These are phyloP conservation scores for Pseudozyma pruni DNA, from an alignment of 1,284 basidiomycete species.

Conservation along the genomic window DNA sequence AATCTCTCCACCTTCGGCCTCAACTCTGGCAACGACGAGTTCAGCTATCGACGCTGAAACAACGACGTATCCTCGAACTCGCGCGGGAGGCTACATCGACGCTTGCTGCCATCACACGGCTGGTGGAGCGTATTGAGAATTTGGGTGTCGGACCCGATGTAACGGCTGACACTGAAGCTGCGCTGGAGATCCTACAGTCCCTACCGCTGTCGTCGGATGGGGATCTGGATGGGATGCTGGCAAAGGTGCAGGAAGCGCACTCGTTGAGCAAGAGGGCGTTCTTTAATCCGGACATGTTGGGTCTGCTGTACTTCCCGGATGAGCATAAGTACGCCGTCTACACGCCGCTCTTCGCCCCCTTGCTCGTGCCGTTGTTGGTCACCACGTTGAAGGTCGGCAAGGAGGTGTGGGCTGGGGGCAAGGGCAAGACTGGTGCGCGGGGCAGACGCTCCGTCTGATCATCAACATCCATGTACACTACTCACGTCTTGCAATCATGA, in stretches of 20 bases:
- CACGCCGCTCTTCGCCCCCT: slow-evolving; percentile 66
- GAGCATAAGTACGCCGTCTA: slow-evolving; percentile 68
- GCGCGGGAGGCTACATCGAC: slow-evolving; percentile 46
- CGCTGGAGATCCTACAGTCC: slow-evolving; percentile 24
- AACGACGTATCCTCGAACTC: slow-evolving; percentile 51
- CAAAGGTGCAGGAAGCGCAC: slow-evolving; percentile 76
- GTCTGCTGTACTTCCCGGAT: slow-evolving; percentile 85
- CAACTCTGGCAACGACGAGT: slow-evolving; percentile 1
- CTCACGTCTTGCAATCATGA: no score
- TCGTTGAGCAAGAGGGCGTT: slow-evolving; percentile 86
- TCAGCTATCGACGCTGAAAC: slow-evolving; percentile 27
- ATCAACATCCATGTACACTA: neutral
- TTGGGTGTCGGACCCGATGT: slow-evolving; percentile 58
- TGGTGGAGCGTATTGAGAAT: slow-evolving; percentile 58
- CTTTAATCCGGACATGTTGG: slow-evolving; percentile 96
- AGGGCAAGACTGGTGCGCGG: no score
- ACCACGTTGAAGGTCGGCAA: slow-evolving; percentile 71
- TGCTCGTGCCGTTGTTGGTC: slow-evolving; percentile 80
- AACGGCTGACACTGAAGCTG: slow-evolving; percentile 26
- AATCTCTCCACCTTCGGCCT: no score
- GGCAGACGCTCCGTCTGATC: slow-evolving; percentile 4
- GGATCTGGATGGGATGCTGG: slow-evolving; percentile 70
- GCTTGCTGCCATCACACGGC: slow-evolving; percentile 52
- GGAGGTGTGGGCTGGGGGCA: neutral
- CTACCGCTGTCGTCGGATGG: slow-evolving; percentile 47